These are phyloP conservation scores for Grosmannia clavigera DNA, from an alignment of 2,329 filamentous ascomycete species.

Conservation along the genomic window DNA sequence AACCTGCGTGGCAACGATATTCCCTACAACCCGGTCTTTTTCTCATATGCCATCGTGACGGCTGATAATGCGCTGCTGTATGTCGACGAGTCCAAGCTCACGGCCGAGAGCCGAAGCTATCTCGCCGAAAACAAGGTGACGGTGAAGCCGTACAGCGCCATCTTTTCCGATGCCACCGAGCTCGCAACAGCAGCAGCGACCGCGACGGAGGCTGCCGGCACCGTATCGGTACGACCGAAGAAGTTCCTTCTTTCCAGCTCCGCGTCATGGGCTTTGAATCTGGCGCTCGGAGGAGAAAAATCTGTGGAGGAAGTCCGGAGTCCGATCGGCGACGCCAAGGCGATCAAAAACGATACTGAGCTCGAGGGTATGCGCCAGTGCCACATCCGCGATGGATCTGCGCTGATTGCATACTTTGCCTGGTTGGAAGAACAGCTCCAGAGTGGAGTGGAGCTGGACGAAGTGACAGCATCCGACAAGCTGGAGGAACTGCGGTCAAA, in stretches of 20 bases:
- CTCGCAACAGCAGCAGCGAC: conserved; percentile 31
- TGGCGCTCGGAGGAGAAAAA: conserved; percentile 73
- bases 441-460: conserved; percentile 64
- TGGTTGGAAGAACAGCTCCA: conserved; percentile 88
- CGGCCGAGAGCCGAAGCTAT: conserved; percentile 53
- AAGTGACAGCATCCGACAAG: conserved; percentile 86
- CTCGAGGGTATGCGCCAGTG: conserved; percentile 87
- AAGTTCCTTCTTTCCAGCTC: conserved; percentile 82
- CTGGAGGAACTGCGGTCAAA: conserved; percentile 62
- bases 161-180: conserved; percentile 65
- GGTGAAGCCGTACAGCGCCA: conserved; percentile 69
- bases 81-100: conserved; percentile 68
- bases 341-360: conserved; percentile 84
- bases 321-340: conserved; percentile 81
- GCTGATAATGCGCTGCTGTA: conserved; percentile 67
- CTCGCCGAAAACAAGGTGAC: conserved; percentile 57
- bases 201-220: conserved; percentile 7
- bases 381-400: conserved; percentile 86
- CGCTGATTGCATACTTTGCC: conserved; percentile 83
- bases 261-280: conserved; percentile 84
- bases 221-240: conserved; percentile 18
- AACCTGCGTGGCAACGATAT: conserved; percentile 93
- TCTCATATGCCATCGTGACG: conserved; percentile 87
- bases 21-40: conserved; percentile 96
- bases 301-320: conserved; percentile 79